Percentiles rank a stretch among this genome's conserved stretches.
Evolutionary conservation across 345 rosid species (phyloP).

Genomic region (Citrus mangshanensis): DNA sequence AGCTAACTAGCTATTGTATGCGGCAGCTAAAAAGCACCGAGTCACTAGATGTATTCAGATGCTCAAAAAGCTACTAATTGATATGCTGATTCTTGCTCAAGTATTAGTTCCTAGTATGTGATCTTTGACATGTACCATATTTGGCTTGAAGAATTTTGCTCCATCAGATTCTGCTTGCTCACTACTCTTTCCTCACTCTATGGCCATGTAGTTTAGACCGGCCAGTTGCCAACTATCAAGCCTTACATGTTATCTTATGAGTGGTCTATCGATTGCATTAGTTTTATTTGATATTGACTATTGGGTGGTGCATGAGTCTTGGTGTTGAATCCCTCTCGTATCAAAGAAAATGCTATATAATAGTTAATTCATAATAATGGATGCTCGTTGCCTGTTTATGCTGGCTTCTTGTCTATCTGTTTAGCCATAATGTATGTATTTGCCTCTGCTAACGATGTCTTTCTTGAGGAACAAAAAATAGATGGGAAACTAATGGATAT

Average conservation of each 20-base stretch:
- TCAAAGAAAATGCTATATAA: neutral
- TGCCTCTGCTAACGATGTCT: neutral
- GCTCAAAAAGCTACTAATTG: neutral
- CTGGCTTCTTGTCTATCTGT: neutral
- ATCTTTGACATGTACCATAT: neutral
- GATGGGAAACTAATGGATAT: neutral
- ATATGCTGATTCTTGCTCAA: neutral
- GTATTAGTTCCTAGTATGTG: neutral
- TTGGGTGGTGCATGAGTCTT: neutral
- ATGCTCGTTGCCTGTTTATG: neutral
- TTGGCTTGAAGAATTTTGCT: neutral
- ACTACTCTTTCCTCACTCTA: neutral
- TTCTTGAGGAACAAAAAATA: neutral
- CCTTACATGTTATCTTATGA: neutral
- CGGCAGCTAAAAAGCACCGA: neutral
- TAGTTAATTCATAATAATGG: neutral
- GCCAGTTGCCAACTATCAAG: neutral
- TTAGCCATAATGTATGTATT: neutral
- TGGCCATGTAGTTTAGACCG: neutral
- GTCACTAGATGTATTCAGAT: neutral
- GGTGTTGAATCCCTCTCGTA: neutral
- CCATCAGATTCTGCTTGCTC: neutral
- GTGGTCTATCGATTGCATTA: neutral
- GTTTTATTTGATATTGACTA: neutral
- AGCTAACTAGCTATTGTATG: neutral